These are phyloP conservation scores for Fusarium pseudograminearum DNA, from an alignment of 2,329 filamentous ascomycete genomes.

Conservation along the genomic window DNA sequence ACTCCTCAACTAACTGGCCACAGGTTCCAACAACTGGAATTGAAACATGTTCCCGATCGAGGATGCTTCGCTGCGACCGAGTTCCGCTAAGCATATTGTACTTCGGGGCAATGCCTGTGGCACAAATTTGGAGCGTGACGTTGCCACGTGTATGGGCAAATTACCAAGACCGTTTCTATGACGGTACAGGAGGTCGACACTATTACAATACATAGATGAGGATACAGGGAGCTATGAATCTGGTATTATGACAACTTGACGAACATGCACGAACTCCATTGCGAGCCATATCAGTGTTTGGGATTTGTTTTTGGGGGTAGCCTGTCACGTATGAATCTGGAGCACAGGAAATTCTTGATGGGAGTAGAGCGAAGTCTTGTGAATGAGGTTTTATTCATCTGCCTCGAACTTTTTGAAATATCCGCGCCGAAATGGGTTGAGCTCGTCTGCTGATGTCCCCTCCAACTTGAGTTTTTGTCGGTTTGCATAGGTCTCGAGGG, in stretches of 20 bases:
- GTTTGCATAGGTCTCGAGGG: slow-evolving; percentile 54
- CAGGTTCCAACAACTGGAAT: slow-evolving; percentile 91
- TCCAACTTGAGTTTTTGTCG: slow-evolving; percentile 48
- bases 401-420: slow-evolving; percentile 69
- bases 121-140: slow-evolving; percentile 10
- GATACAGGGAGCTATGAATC: slow-evolving; percentile 33
- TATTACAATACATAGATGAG: slow-evolving; percentile 44
- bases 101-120: background rate
- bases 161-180: slow-evolving; percentile 19
- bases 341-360: slow-evolving; percentile 45
- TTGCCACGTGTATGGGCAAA: slow-evolving; percentile 6
- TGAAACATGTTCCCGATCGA: slow-evolving; percentile 86
- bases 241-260: slow-evolving; percentile 39
- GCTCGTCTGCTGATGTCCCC: slow-evolving; percentile 67
- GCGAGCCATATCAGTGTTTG: slow-evolving; percentile 29
- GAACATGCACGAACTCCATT: slow-evolving; percentile 30
- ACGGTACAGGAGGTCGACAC: slow-evolving; percentile 20
- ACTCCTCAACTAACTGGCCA: slow-evolving; percentile 6
- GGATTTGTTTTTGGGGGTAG: slow-evolving; percentile 24
- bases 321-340: slow-evolving; percentile 36
- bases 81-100: slow-evolving; percentile 64
- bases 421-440: slow-evolving; percentile 70
- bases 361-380: slow-evolving; percentile 36
- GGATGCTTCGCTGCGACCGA: slow-evolving; percentile 90
- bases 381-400: slow-evolving; percentile 46